phyloP scores from a whole-genome alignment of 495 filamentous ascomycete species.

The Penicillium parvum region DNA sequence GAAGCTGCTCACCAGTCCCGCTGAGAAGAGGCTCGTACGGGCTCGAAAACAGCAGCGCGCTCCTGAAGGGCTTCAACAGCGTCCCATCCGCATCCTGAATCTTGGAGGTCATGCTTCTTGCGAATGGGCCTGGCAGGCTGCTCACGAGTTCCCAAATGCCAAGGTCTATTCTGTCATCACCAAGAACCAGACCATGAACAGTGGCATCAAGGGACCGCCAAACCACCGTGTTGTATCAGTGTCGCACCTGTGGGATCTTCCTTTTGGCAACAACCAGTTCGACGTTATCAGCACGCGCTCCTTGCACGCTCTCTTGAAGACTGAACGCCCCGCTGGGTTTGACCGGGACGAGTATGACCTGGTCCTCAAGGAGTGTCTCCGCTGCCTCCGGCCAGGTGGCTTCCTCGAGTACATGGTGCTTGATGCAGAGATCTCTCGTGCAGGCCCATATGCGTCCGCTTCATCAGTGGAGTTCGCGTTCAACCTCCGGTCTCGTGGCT shows the following conservation, averaged over 20 bases:
- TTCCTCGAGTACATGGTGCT: conserved; percentile 86
- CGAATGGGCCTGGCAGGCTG: conserved; percentile 95
- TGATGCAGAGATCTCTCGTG: conserved; percentile 82
- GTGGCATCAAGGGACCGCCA: conserved; percentile 68
- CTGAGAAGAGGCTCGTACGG: conserved; percentile 50
- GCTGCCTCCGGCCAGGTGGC: conserved; percentile 87
- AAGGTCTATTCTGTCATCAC: conserved; percentile 82
- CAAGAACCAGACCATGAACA: conserved; percentile 62
- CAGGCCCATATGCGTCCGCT: conserved; percentile 71
- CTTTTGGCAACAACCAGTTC: conserved; percentile 85
- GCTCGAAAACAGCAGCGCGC: conserved; percentile 1
- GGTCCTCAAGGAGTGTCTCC: conserved; percentile 78
- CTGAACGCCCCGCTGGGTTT: conserved; percentile 46
- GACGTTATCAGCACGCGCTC: conserved; percentile 91
- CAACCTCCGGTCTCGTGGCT: conserved; percentile 78
- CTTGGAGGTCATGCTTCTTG: conserved; percentile 79
- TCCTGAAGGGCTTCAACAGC: conserved; percentile 11
- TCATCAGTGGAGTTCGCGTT: conserved; percentile 85
- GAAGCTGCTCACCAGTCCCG: conserved; percentile 71
- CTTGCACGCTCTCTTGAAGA: conserved; percentile 74
- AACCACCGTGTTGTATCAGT: conserved; percentile 84
- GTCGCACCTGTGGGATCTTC: conserved; percentile 68
- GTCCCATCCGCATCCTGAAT: conserved; percentile 65
- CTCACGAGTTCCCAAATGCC: conserved; percentile 74
- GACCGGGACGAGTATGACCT: conserved; percentile 81